Evolutionary conservation across 2,329 filamentous ascomycete species (phyloP), one percentile per base, ranked within the genome.

Genomic region (Alternaria viburni): DNA sequence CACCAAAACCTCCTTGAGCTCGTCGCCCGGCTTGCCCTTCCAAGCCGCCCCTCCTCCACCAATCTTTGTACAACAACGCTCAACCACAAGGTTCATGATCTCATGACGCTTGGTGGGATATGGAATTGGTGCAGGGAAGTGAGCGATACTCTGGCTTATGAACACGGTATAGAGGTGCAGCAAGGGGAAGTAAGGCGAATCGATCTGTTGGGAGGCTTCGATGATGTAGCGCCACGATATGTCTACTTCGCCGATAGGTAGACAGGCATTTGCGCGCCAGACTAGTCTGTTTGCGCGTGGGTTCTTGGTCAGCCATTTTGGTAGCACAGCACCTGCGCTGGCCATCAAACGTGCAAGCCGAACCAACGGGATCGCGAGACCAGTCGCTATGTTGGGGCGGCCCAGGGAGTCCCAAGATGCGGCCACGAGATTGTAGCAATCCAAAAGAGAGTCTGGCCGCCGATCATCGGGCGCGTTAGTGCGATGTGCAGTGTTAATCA

Each of bases 91-190:
- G 41, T 73, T 73, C 70, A 71, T 74, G 8, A 70, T 54, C 21
- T 75, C 71, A 41, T 75, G 66, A 17, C 67, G 61, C 11, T 55
- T 62, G 3, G 43, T 57, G 1, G 74, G 65, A 50, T 66, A 71
- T 2, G 7, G 63, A 5, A 5, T 41, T 45, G 26, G 66, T 21
- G 4, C 59, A 44, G 26, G 62, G 36, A 54, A 59, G 43, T 77
- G 72, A 13, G 68, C 64, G 19, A 78, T 70, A 26, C 67, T 66
- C 51, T 78, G 77, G n/a, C 71, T 74, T 0, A 78, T 55, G 21
- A 77, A 65, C n/a, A 77, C 54, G 1, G 75, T 77, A 62, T 74
- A 78, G 3, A 77, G 60, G 30, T 77, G 73, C 15, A 79, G 62
- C 4, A 78, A 46, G 1, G 70, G 68, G 17, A 76, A 70, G 51